Conservation (phyloP, 495 filamentous ascomycete species). For the Penicillium paradoxum region DNA sequence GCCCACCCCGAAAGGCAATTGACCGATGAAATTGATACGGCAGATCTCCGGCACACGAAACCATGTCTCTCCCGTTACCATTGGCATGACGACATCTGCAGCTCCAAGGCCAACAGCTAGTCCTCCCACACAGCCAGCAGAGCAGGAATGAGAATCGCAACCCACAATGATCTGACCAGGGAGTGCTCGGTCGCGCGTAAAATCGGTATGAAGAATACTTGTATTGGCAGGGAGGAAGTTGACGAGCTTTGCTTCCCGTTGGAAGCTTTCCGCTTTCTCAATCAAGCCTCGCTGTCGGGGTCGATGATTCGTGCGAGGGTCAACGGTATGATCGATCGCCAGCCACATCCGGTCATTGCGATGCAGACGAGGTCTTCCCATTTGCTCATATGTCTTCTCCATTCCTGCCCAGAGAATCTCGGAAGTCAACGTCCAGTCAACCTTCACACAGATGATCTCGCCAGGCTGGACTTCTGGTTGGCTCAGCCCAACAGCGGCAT, state of each 20-base stretch:
- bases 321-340: background rate
- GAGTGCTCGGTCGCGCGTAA: slow-evolving; percentile 38
- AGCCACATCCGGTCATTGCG: background rate
- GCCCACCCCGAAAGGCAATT: slow-evolving; percentile 31
- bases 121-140: slow-evolving; percentile 35
- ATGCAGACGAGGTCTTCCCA: background rate
- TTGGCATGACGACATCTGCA: slow-evolving; percentile 42
- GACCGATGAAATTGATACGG: slow-evolving; percentile 32
- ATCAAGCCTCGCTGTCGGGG: background rate
- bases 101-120: slow-evolving; percentile 43
- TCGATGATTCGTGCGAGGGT: background rate
- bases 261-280: too few species aligned
- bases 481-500: background rate
- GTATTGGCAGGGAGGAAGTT: background rate
- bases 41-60: slow-evolving; percentile 42
- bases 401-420: background rate
- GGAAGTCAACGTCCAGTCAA: background rate
- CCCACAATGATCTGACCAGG: slow-evolving; percentile 44
- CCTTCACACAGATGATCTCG: background rate
- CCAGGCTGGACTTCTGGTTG: background rate
- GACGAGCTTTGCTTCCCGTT: too few species aligned
- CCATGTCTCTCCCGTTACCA: slow-evolving; percentile 46
- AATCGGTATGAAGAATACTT: slow-evolving; percentile 37
- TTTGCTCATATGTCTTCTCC: background rate
- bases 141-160: slow-evolving; percentile 47